Percentiles rank a stretch among this genome's conserved stretches.
These are phyloP conservation scores for Graphilbum ipis-grandicollis DNA, from an alignment of 2,329 filamentous ascomycete genomes.

Conservation along the genomic window DNA sequence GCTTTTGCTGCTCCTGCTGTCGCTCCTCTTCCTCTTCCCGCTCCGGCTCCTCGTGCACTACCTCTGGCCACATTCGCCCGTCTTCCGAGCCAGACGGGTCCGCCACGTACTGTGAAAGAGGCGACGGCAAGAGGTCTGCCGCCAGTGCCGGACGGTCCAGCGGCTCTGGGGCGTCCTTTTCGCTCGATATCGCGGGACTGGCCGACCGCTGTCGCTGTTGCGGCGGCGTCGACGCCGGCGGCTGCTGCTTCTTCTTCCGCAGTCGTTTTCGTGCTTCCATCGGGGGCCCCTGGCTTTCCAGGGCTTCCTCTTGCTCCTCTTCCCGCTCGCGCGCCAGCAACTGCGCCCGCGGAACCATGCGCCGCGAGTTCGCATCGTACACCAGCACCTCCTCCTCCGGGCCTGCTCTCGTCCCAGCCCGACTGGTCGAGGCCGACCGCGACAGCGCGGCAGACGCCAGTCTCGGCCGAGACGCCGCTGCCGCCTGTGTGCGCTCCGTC, in stretches of 20 bases:
- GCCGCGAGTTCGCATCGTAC: conserved; percentile 48
- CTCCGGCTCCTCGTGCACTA: conserved; percentile 23
- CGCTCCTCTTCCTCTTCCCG: conserved; percentile 11
- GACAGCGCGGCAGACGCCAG: conserved; percentile 10
- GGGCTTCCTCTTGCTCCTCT: conserved; percentile 15
- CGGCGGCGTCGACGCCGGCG: neutral
- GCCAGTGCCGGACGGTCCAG: neutral
- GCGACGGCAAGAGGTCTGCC: too few relatives aligned
- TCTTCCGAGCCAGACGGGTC: too few relatives aligned
- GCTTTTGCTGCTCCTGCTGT: conserved; percentile 2
- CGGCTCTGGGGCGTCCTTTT: neutral
- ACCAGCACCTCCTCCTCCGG: too few relatives aligned
- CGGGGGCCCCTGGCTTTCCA: too few relatives aligned
- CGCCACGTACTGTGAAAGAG: too few relatives aligned
- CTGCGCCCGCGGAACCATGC: conserved; percentile 35
- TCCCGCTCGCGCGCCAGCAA: conserved; percentile 24
- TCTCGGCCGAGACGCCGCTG: conserved; percentile 1
- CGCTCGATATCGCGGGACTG: neutral
- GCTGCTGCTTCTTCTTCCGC: neutral
- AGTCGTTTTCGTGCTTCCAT: neutral
- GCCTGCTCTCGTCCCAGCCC: conserved; percentile 20
- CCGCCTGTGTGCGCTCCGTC: conserved; percentile 2
- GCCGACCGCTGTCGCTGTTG: neutral
- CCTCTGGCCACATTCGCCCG: conserved; percentile 17
- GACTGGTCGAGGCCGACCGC: conserved; percentile 10